Base-by-base conservation (phyloP, 768 basidiomycete species). In the Cubamyces lactineus region DNA sequence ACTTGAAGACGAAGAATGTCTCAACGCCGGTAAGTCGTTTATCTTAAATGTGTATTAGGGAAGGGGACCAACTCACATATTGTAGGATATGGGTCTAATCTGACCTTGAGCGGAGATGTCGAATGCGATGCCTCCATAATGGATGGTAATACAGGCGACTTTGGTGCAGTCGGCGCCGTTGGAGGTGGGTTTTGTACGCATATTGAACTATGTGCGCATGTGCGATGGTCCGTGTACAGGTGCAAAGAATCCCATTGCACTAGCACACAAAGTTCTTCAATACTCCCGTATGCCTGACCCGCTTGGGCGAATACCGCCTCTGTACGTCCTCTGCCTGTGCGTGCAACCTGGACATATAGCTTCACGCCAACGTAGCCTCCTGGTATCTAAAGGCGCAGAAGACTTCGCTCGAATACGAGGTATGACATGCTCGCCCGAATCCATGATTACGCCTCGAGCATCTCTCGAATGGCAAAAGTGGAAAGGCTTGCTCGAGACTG, bases 81-180 rank as follows among this genome's bases (percentile, higher is more conserved):
- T 47, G 45, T 26, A 87, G 90, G 91, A 1, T 84, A 81, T 62
- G 91, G 92, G 4, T 91, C 92, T 1, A 94, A 93, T 71, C 76
- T 94, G 48, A 92, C 89, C 0, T 64, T 87, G 3, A 78, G 83
- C n/a, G 91, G 92, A 15, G 77, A 76, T 2, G 91, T 92, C 17
- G 92, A 94, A 74, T 93, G 92, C 67, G 92, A 94, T 67, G 91
- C 92, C 8, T 81, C 89, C 13, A 77, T 93, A 58, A 90, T 91
- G 86, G 75, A 77, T 21, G 82, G 82, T 23, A 73, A 72, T 2
- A 71, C 73, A 0, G 69, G 73, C 21, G 72, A 75, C n/a, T 94
- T 89, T 70, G 92, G 90, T 26, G 85, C 87, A 65, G 82, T 87
- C 17, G 92, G 89, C 46, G 92, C 91, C 3, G 79, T 89, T 28